Evolutionary conservation across 164 flowering plant species (phyloP).

Genomic region (Tetrastigma voinierianum): DNA sequence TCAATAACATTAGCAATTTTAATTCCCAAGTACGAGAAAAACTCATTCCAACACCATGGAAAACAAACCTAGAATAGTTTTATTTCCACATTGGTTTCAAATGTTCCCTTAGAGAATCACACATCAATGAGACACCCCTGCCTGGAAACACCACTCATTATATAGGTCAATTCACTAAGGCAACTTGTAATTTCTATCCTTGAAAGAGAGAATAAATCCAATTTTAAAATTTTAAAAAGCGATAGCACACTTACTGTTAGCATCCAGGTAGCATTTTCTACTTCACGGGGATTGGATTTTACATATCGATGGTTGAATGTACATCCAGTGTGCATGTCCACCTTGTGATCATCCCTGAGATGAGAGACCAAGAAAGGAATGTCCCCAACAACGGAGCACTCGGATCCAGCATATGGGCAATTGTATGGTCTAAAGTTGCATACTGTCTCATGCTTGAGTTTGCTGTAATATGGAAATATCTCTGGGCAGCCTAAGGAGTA

Average conservation of each 20-base stretch:
- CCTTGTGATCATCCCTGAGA: constrained; percentile 92
- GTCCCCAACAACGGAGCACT: constrained; percentile 80
- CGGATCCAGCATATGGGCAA: constrained; percentile 88
- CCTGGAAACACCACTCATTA: too few species aligned
- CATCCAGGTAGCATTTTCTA: constrained; percentile 96
- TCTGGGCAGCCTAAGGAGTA: constrained; percentile 60
- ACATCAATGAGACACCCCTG: too few species aligned
- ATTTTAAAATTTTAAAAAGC: neutral
- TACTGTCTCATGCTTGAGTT: constrained; percentile 58
- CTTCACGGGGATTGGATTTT: constrained; percentile 92
- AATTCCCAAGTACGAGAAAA: too few species aligned
- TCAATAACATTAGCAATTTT: too few species aligned
- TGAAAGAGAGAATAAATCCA: neutral
- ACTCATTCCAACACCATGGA: too few species aligned
- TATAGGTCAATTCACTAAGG: neutral
- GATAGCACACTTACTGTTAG: constrained; percentile 59
- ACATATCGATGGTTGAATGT: constrained; percentile 95
- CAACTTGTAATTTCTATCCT: neutral
- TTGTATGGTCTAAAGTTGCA: constrained; percentile 74
- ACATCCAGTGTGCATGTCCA: constrained; percentile 93
- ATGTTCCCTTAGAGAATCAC: too few species aligned
- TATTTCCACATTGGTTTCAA: too few species aligned
- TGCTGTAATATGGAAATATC: constrained; percentile 72
- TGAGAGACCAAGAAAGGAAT: constrained; percentile 83
- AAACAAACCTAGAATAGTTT: too few species aligned